Evolutionary conservation across 2,329 filamentous ascomycete genomes (phyloP).

Genomic region (Periconia macrospinosa): DNA sequence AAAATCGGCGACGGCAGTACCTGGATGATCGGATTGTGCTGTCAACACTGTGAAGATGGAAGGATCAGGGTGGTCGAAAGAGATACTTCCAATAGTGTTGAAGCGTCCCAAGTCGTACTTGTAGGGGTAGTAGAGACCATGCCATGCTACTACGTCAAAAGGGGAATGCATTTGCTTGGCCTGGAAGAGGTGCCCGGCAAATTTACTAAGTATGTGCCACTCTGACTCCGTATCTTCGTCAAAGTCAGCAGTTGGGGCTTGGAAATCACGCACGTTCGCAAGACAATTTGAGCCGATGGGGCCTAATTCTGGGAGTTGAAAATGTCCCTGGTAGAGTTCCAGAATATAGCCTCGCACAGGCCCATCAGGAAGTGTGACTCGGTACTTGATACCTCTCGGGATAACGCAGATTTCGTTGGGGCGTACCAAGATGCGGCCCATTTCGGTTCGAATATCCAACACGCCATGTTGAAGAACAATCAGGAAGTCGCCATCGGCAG

Average conservation of each 20-base stretch:
- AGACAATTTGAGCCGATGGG: constrained; percentile 68
- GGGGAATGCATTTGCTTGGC: constrained; percentile 66
- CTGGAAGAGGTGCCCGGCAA: constrained; percentile 62
- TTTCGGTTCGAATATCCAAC: constrained; percentile 69
- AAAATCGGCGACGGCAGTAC: constrained; percentile 66
- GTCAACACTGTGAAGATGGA: constrained; percentile 69
- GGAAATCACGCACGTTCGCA: constrained; percentile 67
- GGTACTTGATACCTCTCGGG: constrained; percentile 66
- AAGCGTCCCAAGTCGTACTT: constrained; percentile 62
- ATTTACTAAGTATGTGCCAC: constrained; percentile 64
- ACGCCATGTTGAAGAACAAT: constrained; percentile 67
- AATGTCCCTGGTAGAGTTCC: constrained; percentile 67
- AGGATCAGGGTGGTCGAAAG: constrained; percentile 67
- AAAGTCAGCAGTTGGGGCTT: constrained; percentile 61
- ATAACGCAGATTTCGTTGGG: constrained; percentile 70
- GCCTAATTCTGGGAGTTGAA: constrained; percentile 67
- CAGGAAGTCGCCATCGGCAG: constrained; percentile 70
- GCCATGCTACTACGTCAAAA: constrained; percentile 73
- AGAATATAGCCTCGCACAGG: constrained; percentile 67
- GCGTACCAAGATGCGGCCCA: constrained; percentile 65
- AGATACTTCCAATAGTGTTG: constrained; percentile 59
- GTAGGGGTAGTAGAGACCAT: constrained; percentile 67
- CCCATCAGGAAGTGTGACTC: constrained; percentile 61
- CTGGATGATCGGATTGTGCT: constrained; percentile 58
- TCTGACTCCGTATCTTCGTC: constrained; percentile 57